phyloP scores from a whole-genome alignment of 2,329 filamentous ascomycete species.

The Geosmithia morbida region DNA sequence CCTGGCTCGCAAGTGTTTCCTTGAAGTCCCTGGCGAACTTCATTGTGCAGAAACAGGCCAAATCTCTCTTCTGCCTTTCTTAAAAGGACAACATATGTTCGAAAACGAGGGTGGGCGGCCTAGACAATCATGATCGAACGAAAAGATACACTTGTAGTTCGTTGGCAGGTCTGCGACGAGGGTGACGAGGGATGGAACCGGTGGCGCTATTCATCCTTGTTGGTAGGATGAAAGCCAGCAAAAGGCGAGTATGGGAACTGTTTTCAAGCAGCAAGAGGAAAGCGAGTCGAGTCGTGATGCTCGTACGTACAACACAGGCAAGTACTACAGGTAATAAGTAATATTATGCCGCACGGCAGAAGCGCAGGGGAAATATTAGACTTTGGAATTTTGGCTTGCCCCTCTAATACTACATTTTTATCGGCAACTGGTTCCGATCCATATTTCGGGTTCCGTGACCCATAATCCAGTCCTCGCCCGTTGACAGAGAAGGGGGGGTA shows the following conservation, averaged over 20 bases:
- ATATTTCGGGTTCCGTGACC: background rate
- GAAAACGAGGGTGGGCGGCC: background rate
- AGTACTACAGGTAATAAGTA: background rate
- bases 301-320: background rate
- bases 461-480: background rate
- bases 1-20: conserved; percentile 50
- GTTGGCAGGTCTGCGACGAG: background rate
- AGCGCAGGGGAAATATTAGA: background rate
- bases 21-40: conserved; percentile 77
- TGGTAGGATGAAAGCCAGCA: background rate
- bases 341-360: background rate
- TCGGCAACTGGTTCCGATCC: background rate
- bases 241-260: background rate
- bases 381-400: background rate
- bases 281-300: background rate
- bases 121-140: background rate
- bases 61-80: background rate
- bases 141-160: background rate
- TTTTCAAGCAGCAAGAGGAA: background rate
- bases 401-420: background rate
- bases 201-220: background rate
- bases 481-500: background rate
- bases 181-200: background rate
- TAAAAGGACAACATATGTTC: background rate
- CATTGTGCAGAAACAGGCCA: conserved; percentile 32